These are phyloP conservation scores for Paspalum vaginatum DNA, from an alignment of 176 grass and related monocot genomes.

Conservation along the genomic window DNA sequence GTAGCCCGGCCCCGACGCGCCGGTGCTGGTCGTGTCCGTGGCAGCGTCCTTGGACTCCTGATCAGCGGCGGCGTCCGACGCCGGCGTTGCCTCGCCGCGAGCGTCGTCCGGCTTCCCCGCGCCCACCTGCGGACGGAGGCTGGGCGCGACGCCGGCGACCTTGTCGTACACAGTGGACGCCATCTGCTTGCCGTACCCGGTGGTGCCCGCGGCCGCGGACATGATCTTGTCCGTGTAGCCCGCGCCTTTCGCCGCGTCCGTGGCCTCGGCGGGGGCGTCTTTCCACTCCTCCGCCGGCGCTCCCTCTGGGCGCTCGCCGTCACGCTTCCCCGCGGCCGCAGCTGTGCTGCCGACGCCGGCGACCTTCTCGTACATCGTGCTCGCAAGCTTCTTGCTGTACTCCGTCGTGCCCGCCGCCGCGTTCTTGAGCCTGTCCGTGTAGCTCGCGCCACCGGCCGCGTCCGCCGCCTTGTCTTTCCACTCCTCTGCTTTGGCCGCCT, in stretches of 20 bases:
- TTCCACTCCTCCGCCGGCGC: background rate
- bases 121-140: slow-evolving; percentile 26
- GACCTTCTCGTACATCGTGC: slow-evolving; percentile 53
- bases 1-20: slow-evolving; percentile 21
- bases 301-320: background rate
- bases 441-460: background rate
- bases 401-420: slow-evolving; percentile 43
- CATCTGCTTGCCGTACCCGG: slow-evolving; percentile 59
- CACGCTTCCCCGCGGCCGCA: background rate
- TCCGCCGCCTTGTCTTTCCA: slow-evolving; percentile 37
- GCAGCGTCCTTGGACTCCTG: slow-evolving; percentile 15
- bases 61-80: slow-evolving; percentile 1
- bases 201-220: slow-evolving; percentile 39
- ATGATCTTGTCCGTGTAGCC: slow-evolving; percentile 57
- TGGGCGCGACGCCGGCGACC: slow-evolving; percentile 44
- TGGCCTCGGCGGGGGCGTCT: no score
- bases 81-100: slow-evolving; percentile 10
- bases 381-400: slow-evolving; percentile 58
- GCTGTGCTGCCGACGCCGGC: slow-evolving; percentile 33
- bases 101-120: background rate
- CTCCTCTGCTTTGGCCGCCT: slow-evolving; percentile 14
- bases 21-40: background rate
- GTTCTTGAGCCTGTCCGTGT: slow-evolving; percentile 49
- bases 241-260: background rate
- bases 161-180: slow-evolving; percentile 55